Conservation (phyloP, 139 green algal species). For the Nannochloris sp. region DNA sequence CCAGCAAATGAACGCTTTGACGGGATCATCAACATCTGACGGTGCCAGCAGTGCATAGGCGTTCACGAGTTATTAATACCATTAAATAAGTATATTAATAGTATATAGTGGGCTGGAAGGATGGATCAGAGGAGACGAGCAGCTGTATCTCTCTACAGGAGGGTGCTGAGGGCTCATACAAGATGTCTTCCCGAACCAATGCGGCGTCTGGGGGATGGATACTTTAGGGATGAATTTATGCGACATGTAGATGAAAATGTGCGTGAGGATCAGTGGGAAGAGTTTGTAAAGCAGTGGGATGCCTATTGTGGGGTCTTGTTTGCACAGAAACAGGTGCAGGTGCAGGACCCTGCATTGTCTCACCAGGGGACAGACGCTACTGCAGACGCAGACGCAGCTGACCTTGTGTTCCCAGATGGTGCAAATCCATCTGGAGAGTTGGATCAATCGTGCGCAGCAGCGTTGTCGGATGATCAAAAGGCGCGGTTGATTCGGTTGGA, state of each 20-base stretch:
- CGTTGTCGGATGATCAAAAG: background rate
- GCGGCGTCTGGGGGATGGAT: constrained; percentile 56
- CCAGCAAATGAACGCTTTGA: constrained; percentile 54
- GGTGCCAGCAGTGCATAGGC: background rate
- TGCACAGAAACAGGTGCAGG: background rate
- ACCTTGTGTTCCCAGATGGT: too few species aligned
- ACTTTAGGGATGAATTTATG: constrained; percentile 54
- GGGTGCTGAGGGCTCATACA: constrained; percentile 56
- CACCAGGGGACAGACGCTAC: background rate
- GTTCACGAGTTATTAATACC: background rate
- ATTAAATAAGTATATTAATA: background rate
- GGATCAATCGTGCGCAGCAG: background rate
- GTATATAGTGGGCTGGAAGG: background rate
- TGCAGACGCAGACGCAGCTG: too few species aligned
- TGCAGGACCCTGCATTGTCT: too few species aligned
- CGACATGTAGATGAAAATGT: constrained; percentile 44
- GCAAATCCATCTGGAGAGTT: background rate
- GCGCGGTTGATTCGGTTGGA: background rate
- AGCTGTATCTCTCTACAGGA: constrained; percentile 38
- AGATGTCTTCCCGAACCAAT: constrained; percentile 52
- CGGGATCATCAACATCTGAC: constrained; percentile 10
- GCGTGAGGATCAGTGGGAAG: constrained; percentile 49
- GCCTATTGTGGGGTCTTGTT: constrained; percentile 47
- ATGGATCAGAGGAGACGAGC: background rate
- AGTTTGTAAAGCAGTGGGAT: constrained; percentile 60